A percentile compares a stretch with the other conserved stretches of the same genome.
Evolutionary conservation across 176 grass and related monocot species (phyloP).

Genomic region (Olyra latifolia): DNA sequence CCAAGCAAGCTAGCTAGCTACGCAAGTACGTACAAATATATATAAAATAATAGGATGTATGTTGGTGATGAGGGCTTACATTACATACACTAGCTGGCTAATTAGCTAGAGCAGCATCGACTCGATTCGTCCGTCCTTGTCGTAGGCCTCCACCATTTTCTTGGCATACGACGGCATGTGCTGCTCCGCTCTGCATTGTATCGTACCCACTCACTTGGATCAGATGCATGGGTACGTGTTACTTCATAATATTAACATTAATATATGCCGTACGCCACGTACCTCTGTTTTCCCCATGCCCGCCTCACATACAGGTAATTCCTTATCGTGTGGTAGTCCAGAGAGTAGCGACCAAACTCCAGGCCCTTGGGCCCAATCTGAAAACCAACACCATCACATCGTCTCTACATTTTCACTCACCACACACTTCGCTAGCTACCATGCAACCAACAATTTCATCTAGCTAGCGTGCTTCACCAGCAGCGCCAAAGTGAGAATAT

Average conservation of each 20-base stretch:
- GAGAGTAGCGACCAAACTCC: constrained; percentile 95
- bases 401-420: background rate
- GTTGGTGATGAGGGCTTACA: too few relatives aligned
- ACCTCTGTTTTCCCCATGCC: constrained; percentile 80
- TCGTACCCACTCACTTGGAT: too few relatives aligned
- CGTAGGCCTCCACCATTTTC: constrained; percentile 82
- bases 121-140: constrained; percentile 58
- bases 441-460: too few relatives aligned
- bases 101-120: constrained; percentile 40
- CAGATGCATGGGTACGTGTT: too few relatives aligned
- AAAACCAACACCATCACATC: background rate
- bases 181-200: constrained; percentile 60
- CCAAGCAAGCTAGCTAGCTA: too few relatives aligned
- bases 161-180: constrained; percentile 87
- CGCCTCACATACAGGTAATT: constrained; percentile 84
- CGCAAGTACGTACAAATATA: too few relatives aligned
- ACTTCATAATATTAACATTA: too few relatives aligned
- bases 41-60: too few relatives aligned
- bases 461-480: background rate
- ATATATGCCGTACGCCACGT: too few relatives aligned
- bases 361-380: constrained; percentile 94
- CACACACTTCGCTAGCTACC: too few relatives aligned
- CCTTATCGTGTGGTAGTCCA: constrained; percentile 92
- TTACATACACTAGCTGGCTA: too few relatives aligned
- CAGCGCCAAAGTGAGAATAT: background rate